A percentile compares a stretch with the other conserved stretches of the same genome.
Conservation (phyloP, 352 stramenopile genomes). For the Pythium biforme region DNA sequence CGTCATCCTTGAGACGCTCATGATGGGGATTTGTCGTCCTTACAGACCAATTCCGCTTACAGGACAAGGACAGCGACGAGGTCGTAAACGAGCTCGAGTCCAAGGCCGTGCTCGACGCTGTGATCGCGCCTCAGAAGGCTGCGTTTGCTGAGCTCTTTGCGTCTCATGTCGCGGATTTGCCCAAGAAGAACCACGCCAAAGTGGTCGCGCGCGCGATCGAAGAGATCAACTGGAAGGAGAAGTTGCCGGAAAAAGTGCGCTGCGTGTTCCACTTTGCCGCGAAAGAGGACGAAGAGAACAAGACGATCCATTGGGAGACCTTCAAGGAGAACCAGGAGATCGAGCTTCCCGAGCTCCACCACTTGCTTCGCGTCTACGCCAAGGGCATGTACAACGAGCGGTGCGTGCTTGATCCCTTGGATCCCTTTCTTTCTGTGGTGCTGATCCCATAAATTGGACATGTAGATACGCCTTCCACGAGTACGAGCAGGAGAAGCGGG, state of each 20-base stretch:
- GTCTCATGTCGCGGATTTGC: slow-evolving; percentile 42
- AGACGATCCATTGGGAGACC: slow-evolving; percentile 54
- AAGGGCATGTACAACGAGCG: slow-evolving; percentile 73
- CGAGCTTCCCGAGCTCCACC: slow-evolving; percentile 58
- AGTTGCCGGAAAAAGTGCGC: slow-evolving; percentile 72
- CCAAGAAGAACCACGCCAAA: slow-evolving; percentile 56
- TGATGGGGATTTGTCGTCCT: neutral
- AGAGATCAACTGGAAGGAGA: slow-evolving; percentile 67
- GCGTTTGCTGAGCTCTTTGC: slow-evolving; percentile 63
- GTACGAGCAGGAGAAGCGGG: slow-evolving; percentile 52
- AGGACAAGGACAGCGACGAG: slow-evolving; percentile 52
- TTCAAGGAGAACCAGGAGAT: slow-evolving; percentile 62
- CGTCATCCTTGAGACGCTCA: neutral
- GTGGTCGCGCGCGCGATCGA: slow-evolving; percentile 43
- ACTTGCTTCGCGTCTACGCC: slow-evolving; percentile 57
- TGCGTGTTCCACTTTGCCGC: slow-evolving; percentile 73
- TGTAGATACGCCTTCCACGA: slow-evolving; percentile 55
- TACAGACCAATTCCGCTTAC: slow-evolving; percentile 61
- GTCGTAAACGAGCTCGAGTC: slow-evolving; percentile 57
- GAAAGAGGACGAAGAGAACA: slow-evolving; percentile 55
- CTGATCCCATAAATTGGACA: too few relatives aligned
- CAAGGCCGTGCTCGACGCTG: slow-evolving; percentile 54
- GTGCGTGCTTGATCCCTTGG: slow-evolving; percentile 21
- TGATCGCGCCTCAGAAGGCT: slow-evolving; percentile 51
- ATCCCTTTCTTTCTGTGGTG: too few relatives aligned